phyloP scores from a whole-genome alignment of 2,329 filamentous ascomycete genomes.

The Aspergillus pseudoglaucus region DNA sequence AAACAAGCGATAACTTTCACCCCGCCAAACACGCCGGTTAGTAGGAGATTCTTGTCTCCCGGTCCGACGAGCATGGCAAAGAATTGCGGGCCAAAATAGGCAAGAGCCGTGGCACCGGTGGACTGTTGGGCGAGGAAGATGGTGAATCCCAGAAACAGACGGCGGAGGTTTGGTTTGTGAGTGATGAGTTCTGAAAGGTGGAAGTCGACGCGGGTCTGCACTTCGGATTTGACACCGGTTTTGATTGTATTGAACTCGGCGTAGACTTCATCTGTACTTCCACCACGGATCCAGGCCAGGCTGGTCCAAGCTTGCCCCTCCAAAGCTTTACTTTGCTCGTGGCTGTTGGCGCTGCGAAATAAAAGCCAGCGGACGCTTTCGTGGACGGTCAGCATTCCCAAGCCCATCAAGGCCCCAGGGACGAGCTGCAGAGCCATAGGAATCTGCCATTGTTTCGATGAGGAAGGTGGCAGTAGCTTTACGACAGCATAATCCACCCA shows the following conservation, averaged over 20 bases:
- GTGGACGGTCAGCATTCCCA: slow-evolving; percentile 44
- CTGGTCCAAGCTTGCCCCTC: slow-evolving; percentile 41
- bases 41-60: slow-evolving; percentile 39
- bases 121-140: slow-evolving; percentile 50
- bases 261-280: slow-evolving; percentile 27
- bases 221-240: slow-evolving; percentile 41
- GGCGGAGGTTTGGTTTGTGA: slow-evolving; percentile 39
- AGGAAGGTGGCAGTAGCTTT: slow-evolving; percentile 18
- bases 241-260: slow-evolving; percentile 49
- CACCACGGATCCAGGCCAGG: slow-evolving; percentile 48
- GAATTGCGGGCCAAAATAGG: slow-evolving; percentile 51
- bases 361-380: slow-evolving; percentile 49
- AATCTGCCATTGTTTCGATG: slow-evolving; percentile 48
- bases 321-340: not conserved
- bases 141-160: slow-evolving; percentile 39
- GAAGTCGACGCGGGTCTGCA: slow-evolving; percentile 40
- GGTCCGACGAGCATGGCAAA: slow-evolving; percentile 46
- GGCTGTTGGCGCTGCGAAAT: slow-evolving; percentile 33
- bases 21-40: slow-evolving; percentile 50
- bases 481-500: slow-evolving; percentile 46
- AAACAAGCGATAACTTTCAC: slow-evolving; percentile 48
- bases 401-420: slow-evolving; percentile 42
- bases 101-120: slow-evolving; percentile 50
- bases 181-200: slow-evolving; percentile 38
- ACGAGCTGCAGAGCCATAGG: slow-evolving; percentile 49